phyloP scores from a whole-genome alignment of 2,329 filamentous ascomycete species.

The Sphaerulina musiva region DNA sequence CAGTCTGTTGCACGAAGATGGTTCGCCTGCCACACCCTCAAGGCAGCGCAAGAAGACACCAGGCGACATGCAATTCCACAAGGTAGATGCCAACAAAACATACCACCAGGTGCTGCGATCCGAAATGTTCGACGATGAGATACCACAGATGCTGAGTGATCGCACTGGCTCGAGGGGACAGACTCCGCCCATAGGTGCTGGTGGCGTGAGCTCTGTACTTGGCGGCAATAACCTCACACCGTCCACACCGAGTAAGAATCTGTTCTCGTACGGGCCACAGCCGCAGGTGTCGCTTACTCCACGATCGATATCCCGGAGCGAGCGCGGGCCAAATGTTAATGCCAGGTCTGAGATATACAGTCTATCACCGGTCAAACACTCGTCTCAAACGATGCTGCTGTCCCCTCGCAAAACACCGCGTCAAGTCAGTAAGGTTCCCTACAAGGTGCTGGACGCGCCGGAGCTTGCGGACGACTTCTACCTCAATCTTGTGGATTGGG shows the following conservation, averaged over 20 bases:
- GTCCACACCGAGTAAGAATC: conserved; percentile 93
- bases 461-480: conserved; percentile 97
- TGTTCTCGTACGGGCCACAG: conserved; percentile 77
- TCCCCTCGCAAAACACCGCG: conserved; percentile 83
- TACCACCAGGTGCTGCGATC: conserved; percentile 82
- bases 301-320: conserved; percentile 54
- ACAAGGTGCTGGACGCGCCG: conserved; percentile 93
- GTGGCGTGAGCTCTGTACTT: conserved; percentile 59
- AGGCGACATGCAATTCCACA: conserved; percentile 89
- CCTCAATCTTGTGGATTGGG: conserved; percentile 95
- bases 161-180: conserved; percentile 51
- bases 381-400: conserved; percentile 87
- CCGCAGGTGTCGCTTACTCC: conserved; percentile 81
- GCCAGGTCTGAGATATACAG: conserved; percentile 91
- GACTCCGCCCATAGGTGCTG: conserved; percentile 66
- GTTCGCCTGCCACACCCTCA: conserved; percentile 84
- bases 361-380: conserved; percentile 84
- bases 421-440: conserved; percentile 90
- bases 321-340: conserved; percentile 82
- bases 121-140: conserved; percentile 84
- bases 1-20: conserved; percentile 84
- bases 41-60: conserved; percentile 82
- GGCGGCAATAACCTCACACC: conserved; percentile 70
- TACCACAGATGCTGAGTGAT: conserved; percentile 69
- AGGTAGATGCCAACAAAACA: conserved; percentile 88